Percentiles rank a stretch among this genome's conserved stretches.
Conservation (phyloP, 208 protist species). For the Kentomonas sorsogonicus region DNA sequence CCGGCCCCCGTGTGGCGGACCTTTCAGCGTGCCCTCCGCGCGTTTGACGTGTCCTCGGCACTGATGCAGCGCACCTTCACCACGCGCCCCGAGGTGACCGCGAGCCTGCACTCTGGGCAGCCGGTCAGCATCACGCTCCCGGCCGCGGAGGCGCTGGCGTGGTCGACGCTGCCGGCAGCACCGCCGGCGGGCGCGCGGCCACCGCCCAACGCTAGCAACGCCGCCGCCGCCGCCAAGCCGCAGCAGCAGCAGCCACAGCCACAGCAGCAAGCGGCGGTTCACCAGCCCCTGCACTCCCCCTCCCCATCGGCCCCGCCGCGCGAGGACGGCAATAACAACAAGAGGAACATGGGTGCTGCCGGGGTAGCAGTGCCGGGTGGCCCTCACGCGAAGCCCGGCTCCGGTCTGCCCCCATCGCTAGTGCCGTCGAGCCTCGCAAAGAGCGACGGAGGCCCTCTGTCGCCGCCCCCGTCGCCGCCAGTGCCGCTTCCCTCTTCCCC, state of each 20-base stretch:
- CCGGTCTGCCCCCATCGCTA: not conserved
- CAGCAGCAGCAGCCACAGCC: too few species aligned
- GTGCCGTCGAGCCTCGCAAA: not conserved
- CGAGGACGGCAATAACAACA: too few species aligned
- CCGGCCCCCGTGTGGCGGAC: slow-evolving; percentile 33
- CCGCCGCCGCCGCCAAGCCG: too few species aligned
- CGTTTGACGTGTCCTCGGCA: slow-evolving; percentile 45
- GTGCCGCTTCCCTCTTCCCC: too few species aligned
- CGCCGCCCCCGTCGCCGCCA: too few species aligned
- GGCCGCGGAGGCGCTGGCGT: slow-evolving; percentile 28
- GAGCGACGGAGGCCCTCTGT: not conserved
- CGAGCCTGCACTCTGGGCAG: slow-evolving; percentile 39
- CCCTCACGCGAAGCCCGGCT: too few species aligned
- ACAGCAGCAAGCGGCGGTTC: too few species aligned
- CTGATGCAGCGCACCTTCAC: slow-evolving; percentile 66
- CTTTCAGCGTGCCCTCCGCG: slow-evolving; percentile 52
- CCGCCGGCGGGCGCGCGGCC: too few species aligned
- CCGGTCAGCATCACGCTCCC: slow-evolving; percentile 27
- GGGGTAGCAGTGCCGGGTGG: too few species aligned
- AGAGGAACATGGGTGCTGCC: too few species aligned
- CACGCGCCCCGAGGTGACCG: slow-evolving; percentile 41
- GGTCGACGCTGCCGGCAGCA: slow-evolving; percentile 14
- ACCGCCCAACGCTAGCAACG: too few species aligned
- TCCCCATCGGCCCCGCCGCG: slow-evolving; percentile 14
- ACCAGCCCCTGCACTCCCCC: slow-evolving; percentile 35